Percentiles rank a stretch among this genome's conserved stretches.
phyloP scores from a whole-genome alignment of 352 stramenopile genomes.

The Thraustochytrium sp. region DNA sequence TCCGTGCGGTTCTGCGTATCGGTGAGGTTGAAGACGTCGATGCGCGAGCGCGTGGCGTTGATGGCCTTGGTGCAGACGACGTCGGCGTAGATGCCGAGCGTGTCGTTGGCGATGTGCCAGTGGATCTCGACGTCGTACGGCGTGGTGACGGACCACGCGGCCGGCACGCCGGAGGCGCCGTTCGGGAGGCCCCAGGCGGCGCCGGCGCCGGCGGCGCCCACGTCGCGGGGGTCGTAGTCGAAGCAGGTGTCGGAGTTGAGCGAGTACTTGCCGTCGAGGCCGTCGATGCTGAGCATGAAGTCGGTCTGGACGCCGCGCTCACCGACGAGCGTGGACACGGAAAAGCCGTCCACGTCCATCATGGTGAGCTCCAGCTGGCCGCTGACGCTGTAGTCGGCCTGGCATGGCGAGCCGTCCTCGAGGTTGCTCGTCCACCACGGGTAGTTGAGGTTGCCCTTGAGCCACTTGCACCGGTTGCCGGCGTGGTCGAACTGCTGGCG shows the following conservation, averaged over 20 bases:
- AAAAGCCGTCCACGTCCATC: background rate
- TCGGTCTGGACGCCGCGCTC: slow-evolving; percentile 12
- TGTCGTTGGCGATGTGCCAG: background rate
- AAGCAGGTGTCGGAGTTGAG: background rate
- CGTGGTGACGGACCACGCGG: background rate
- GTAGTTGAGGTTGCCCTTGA: background rate
- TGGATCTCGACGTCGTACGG: background rate
- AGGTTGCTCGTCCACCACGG: background rate
- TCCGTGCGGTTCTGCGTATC: background rate
- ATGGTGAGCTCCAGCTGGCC: background rate
- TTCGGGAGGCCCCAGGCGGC: background rate
- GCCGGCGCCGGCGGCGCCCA: background rate
- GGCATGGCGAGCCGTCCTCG: background rate
- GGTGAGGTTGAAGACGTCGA: slow-evolving; percentile 13
- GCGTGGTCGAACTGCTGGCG: slow-evolving; percentile 9
- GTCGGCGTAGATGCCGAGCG: background rate
- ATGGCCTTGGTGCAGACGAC: slow-evolving; percentile 26
- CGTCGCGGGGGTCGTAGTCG: slow-evolving; percentile 1
- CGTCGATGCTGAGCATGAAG: background rate
- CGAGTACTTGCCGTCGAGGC: background rate
- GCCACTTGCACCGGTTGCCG: slow-evolving; percentile 31
- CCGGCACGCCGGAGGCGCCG: background rate
- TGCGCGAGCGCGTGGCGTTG: background rate
- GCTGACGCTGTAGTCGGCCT: background rate
- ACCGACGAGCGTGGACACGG: background rate